A percentile compares a stretch with the other conserved stretches of the same genome.
Evolutionary conservation across 768 basidiomycete genomes (phyloP).

Genomic region (Mycena pura): DNA sequence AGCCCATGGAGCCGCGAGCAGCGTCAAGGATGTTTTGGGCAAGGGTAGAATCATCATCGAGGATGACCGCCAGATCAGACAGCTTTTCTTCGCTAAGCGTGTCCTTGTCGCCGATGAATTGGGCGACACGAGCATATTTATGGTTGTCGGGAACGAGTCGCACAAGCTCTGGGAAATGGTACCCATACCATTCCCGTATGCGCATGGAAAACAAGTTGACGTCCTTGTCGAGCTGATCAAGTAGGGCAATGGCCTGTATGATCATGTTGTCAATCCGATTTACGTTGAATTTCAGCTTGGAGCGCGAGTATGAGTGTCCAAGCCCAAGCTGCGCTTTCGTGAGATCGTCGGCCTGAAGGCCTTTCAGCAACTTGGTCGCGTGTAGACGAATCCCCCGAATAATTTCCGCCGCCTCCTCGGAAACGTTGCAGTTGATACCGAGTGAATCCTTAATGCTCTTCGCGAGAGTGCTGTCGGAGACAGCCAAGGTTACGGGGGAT

Average conservation of each 20-base stretch:
- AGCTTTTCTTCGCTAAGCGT: conserved; percentile 79
- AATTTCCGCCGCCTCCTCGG: conserved; percentile 81
- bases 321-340: conserved; percentile 94
- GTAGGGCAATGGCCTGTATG: conserved; percentile 97
- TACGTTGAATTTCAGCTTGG: conserved; percentile 98
- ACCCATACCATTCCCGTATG: conserved; percentile 98
- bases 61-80: conserved; percentile 74
- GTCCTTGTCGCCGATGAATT: conserved; percentile 92
- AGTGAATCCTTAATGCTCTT: conserved; percentile 78
- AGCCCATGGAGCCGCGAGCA: conserved; percentile 93
- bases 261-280: conserved; percentile 99
- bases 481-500: conserved; percentile 74
- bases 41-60: conserved; percentile 84
- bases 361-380: conserved; percentile 87
- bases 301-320: conserved; percentile 96
- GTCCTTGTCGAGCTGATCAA: conserved; percentile 99
- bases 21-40: conserved; percentile 97
- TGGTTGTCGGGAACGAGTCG: conserved; percentile 93
- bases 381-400: conserved; percentile 93
- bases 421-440: conserved; percentile 78
- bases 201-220: conserved; percentile 99
- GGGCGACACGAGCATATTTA: conserved; percentile 85
- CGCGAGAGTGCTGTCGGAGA: conserved; percentile 78
- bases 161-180: conserved; percentile 98
- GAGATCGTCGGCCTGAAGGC: conserved; percentile 87